Conservation (phyloP, 148 eudicot genomes). For the Cornus kousa region DNA sequence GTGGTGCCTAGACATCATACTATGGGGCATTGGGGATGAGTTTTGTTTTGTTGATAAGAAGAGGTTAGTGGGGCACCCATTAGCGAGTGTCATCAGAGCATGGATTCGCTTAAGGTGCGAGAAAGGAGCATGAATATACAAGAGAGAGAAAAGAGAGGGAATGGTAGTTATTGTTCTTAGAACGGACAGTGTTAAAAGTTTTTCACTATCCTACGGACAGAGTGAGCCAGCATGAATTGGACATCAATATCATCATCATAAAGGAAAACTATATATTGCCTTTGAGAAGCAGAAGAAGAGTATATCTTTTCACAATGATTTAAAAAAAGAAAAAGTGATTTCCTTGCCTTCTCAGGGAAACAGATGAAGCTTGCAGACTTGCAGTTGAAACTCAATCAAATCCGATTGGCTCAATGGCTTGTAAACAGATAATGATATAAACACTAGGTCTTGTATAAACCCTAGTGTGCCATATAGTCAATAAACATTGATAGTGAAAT, state of each 20-base stretch:
- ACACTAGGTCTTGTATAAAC: too few species aligned
- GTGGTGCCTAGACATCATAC: constrained; percentile 2
- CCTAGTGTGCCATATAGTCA: too few species aligned
- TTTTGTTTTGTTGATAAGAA: constrained; percentile 17
- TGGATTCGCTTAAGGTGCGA: constrained; percentile 16
- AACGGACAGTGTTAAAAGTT: constrained; percentile 6
- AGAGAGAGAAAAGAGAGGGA: constrained; percentile 11
- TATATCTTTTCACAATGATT: too few species aligned
- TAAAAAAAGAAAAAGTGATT: too few species aligned
- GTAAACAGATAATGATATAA: too few species aligned
- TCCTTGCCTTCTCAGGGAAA: too few species aligned
- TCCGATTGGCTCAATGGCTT: too few species aligned
- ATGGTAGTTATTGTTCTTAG: constrained; percentile 2
- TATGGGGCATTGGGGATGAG: constrained; percentile 3
- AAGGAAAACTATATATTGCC: too few species aligned
- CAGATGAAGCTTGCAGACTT: too few species aligned
- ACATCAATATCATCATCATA: not conserved
- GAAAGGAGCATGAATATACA: constrained; percentile 12
- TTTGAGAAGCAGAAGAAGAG: too few species aligned
- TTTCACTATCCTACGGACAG: not conserved
- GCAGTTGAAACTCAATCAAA: too few species aligned
- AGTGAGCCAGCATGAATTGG: constrained; percentile 8
- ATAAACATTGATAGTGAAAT: too few species aligned
- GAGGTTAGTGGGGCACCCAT: constrained; percentile 17
- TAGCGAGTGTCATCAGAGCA: constrained; percentile 12